Conservation (phyloP, 495 filamentous ascomycete species). For the Penicillium paxilli region DNA sequence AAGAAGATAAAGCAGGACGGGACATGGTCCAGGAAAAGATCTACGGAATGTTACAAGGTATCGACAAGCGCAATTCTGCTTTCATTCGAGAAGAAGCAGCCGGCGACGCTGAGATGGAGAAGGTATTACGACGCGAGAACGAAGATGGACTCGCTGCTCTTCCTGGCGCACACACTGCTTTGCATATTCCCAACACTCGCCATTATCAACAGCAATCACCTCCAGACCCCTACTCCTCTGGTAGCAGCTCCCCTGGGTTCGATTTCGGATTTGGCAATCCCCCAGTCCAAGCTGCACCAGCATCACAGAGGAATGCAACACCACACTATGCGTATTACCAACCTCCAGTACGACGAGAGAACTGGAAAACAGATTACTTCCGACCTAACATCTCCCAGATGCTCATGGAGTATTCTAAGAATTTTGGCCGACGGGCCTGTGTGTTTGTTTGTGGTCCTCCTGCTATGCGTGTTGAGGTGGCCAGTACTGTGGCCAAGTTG, state of each 20-base stretch:
- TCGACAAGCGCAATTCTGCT: constrained; percentile 79
- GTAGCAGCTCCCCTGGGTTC: constrained; percentile 16
- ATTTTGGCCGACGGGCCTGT: constrained; percentile 80
- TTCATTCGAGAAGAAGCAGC: constrained; percentile 77
- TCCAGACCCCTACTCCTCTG: constrained; percentile 9
- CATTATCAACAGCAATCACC: constrained; percentile 14
- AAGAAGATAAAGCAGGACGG: constrained; percentile 55
- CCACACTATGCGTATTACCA: constrained; percentile 80
- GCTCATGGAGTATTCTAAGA: constrained; percentile 75
- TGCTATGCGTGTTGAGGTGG: constrained; percentile 82
- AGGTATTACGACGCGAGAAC: constrained; percentile 79
- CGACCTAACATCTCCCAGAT: constrained; percentile 84
- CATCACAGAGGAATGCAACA: constrained; percentile 33
- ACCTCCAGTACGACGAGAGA: constrained; percentile 66
- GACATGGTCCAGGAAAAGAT: constrained; percentile 76
- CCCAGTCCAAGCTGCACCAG: not conserved
- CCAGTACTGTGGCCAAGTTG: constrained; percentile 76
- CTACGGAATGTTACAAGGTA: constrained; percentile 75
- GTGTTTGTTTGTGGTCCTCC: constrained; percentile 93
- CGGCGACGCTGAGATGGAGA: constrained; percentile 75
- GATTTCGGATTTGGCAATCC: constrained; percentile 32
- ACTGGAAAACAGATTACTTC: constrained; percentile 92
- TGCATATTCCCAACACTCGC: constrained; percentile 12
- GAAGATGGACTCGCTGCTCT: constrained; percentile 82
- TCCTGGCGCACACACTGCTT: constrained; percentile 49